Percentiles rank a stretch among this genome's conserved stretches.
Evolutionary conservation across 768 basidiomycete genomes (phyloP).

Genomic region (Podaxis sp.): DNA sequence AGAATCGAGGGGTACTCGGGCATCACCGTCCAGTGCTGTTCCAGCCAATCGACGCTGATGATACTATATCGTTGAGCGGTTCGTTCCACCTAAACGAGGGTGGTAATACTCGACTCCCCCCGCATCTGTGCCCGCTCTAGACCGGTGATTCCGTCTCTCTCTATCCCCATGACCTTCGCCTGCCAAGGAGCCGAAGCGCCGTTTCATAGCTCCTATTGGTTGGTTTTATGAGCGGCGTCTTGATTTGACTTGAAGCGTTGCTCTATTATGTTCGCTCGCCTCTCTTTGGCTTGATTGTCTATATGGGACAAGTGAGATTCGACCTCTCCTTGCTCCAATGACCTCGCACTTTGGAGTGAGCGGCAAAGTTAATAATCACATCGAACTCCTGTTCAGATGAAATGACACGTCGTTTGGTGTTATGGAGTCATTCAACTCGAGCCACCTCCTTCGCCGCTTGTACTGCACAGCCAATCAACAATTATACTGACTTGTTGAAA

Average conservation of each 20-base stretch:
- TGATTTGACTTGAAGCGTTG: not conserved
- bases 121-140: not conserved
- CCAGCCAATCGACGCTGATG: not conserved
- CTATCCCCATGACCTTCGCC: constrained; percentile 1
- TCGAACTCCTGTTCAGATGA: not conserved
- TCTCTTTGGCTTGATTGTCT: not conserved
- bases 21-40: not conserved
- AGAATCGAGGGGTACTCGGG: not conserved
- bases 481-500: not conserved
- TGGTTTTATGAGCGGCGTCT: not conserved
- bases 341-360: constrained; percentile 1
- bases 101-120: constrained; percentile 12
- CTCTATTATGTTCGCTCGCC: not conserved
- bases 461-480: not conserved
- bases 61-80: not conserved
- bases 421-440: not conserved
- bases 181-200: not conserved
- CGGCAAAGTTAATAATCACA: not conserved
- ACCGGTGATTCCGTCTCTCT: not conserved
- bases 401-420: not conserved
- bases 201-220: not conserved
- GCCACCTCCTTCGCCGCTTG: not conserved
- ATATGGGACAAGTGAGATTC: not conserved
- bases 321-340: not conserved
- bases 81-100: not conserved